Conservation (phyloP, 176 grass and related monocot genomes). For the Thalia dealbata region DNA sequence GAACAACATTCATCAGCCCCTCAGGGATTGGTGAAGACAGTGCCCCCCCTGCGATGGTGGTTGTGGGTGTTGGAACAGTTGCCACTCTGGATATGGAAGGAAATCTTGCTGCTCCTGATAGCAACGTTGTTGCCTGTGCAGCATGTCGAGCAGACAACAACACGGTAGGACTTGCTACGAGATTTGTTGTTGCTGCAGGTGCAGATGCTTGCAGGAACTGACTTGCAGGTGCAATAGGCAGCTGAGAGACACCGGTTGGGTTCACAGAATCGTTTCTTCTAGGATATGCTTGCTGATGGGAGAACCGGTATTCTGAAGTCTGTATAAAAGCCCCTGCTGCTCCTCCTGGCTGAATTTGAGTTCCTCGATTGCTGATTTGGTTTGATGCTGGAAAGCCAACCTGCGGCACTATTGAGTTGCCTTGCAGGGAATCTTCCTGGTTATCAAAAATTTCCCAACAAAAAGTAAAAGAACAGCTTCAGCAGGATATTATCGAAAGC, state of each 20-base stretch:
- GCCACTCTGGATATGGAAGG: slow-evolving; percentile 4
- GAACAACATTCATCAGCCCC: slow-evolving; percentile 22
- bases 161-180: not conserved
- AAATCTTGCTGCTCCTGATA: not conserved
- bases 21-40: slow-evolving; percentile 11
- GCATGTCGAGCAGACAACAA: not conserved
- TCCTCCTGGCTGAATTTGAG: slow-evolving; percentile 30
- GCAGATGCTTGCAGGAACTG: slow-evolving; percentile 2
- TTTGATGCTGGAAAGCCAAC: slow-evolving; percentile 21
- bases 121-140: not conserved
- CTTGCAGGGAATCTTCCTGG: not conserved
- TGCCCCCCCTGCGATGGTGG: not conserved
- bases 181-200: not conserved
- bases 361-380: slow-evolving; percentile 5
- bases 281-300: slow-evolving; percentile 8
- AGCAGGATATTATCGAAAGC: not conserved
- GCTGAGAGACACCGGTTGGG: slow-evolving; percentile 2
- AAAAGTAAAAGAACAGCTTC: not conserved
- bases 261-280: slow-evolving; percentile 16
- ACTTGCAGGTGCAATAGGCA: not conserved
- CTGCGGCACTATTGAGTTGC: not conserved
- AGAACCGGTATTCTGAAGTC: not conserved
- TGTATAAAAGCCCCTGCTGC: slow-evolving; percentile 28
- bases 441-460: not conserved
- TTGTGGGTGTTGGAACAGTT: not conserved